Evolutionary conservation across 2,329 filamentous ascomycete genomes (phyloP), one percentile per base, ranked within the genome.

Genomic region (Sporothrix sp.): DNA sequence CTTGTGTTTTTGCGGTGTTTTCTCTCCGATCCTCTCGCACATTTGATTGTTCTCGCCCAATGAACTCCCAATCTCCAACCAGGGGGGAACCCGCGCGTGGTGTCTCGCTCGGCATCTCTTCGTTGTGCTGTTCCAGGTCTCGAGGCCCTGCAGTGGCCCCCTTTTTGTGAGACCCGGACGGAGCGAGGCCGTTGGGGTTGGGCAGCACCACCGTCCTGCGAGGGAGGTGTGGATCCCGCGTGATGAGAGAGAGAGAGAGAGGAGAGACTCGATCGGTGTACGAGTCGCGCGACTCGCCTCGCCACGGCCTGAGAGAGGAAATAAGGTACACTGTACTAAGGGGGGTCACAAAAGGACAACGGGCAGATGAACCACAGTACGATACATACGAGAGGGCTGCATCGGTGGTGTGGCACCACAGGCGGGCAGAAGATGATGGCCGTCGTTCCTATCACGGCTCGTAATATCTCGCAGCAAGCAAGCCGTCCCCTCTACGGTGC

Each of bases 141-240:
- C n/a, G n/a, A n/a, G n/a, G 25, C 25, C 25, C 25, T 28, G 25
- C 25, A 28, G 25, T 10, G 28, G 6, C 36, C 37, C 33, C 50
- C 43, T 47, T 37, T 23, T 40, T 48, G 44, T 43, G 32, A 48
- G 50, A 52, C 50, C 36, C 38, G 32, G 39, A 30, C 25, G 45
- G 39, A 38, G 27, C 18, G 39, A 38, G 45, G 44, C 51, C 38
- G 45, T 44, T 52, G 25, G n/a, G 45, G 39, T 45, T 52, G 51
- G 50, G 51, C 51, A 52, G 30, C 45, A 48, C 43, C 45, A 48
- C 50, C 18, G n/a, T 18, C n/a, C 2, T 8, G 28, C 11, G 18
- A 39, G 40, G 36, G 50, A 27, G 43, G 38, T 52, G 50, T 48
- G 45, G 44, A 27, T 36, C 33, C 33, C 7, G 36, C 35, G 16